Base-by-base conservation (phyloP, 805 yeast genomes). In the Cyberlindnera maritima region DNA sequence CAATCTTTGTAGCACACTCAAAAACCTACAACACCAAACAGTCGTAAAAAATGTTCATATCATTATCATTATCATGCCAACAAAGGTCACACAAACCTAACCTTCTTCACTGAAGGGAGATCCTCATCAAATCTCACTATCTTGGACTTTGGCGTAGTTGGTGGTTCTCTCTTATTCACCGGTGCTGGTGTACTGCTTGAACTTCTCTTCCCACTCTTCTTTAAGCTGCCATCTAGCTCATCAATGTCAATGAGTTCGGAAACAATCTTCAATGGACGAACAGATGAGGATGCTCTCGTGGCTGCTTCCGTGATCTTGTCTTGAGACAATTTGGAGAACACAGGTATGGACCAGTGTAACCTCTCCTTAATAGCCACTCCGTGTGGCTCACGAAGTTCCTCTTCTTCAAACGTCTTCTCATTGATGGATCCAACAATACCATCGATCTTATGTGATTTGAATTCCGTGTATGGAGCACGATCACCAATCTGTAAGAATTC, bases 401-500 rank as follows among this genome's bases (percentile, higher is more conserved):
- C 41, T 1, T 34, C 41, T 2, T 62, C 69, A 44, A 36, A 50
- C 1, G 37, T 41, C 17, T 46, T 47, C 3, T 32, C 11, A 40
- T 54, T 48, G 9, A 55, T 17, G 4, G 20, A 6, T 31, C 48
- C 41, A 57, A 47, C 3, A 36, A 17, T 15, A 28, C 41, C 31
- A 9, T 21, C 17, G 4, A 25, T 6, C 20, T 14, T 39, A 8
- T 36, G 39, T 8, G 49, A 40, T 17, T 47, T 46, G 43, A 55
- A 52, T 11, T 43, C 54, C 4, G 43, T 23, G 32, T 46, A 56
- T 6, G 21, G 48, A 17, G 5, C 29, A 31, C 20, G 49, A 14
- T 56, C 56, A 2, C 47, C 49, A 25, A 65, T 54, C 18, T 60
- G 55, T 44, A 81, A 58, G 54, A 82, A 82, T 25, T 70, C 63